These are phyloP conservation scores for Chrysanthemum lavandulifolium DNA, from an alignment of 129 eudicot genomes.

Conservation along the genomic window DNA sequence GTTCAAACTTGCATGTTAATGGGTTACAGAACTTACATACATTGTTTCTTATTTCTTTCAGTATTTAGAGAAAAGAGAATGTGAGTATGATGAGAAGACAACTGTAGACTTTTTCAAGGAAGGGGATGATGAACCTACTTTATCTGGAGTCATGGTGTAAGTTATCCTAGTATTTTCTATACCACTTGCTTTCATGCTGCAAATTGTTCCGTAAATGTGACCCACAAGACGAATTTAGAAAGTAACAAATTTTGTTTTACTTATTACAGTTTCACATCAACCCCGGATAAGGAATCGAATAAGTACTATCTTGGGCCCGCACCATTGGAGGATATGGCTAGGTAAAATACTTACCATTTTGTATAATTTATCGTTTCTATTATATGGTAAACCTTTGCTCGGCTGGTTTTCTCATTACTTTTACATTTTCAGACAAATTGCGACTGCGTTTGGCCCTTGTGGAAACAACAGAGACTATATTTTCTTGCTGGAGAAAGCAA, in stretches of 20 bases:
- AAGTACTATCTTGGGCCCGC: slow-evolving; percentile 97
- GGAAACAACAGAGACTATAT: slow-evolving; percentile 92
- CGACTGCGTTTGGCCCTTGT: slow-evolving; percentile 95
- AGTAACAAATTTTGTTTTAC: neutral
- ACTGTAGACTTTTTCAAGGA: slow-evolving; percentile 80
- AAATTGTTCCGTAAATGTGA: neutral
- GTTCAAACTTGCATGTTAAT: neutral
- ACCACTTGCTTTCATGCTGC: neutral
- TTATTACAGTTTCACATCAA: slow-evolving; percentile 81
- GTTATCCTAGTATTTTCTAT: slow-evolving; percentile 13
- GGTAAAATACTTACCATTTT: slow-evolving; percentile 30
- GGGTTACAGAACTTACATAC: neutral
- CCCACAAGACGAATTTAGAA: neutral
- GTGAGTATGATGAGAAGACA: slow-evolving; percentile 82
- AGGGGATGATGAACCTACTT: slow-evolving; percentile 56
- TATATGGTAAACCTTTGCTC: neutral
- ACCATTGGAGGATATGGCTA: slow-evolving; percentile 93
- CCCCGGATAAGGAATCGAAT: slow-evolving; percentile 72
- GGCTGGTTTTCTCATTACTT: neutral
- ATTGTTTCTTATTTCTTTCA: slow-evolving; percentile 21
- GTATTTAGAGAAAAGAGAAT: slow-evolving; percentile 89
- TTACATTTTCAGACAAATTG: slow-evolving; percentile 70
- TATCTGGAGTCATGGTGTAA: slow-evolving; percentile 86
- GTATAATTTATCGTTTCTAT: neutral
- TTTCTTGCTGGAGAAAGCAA: slow-evolving; percentile 81